phyloP scores from a whole-genome alignment of 768 basidiomycete species.

The Boletus sp. region DNA sequence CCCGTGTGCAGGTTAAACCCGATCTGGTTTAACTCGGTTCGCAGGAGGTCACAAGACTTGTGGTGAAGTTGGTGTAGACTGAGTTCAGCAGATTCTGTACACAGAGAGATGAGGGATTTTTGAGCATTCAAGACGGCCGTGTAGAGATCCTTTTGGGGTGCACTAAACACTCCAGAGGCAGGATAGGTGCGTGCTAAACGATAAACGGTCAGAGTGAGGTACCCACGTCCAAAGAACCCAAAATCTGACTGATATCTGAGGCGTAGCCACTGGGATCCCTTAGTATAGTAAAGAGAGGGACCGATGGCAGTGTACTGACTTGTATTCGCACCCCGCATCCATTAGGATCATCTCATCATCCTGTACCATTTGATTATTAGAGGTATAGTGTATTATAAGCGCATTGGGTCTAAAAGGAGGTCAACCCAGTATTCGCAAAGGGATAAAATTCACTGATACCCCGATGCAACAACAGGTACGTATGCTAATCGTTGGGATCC shows the following conservation, averaged over 20 bases:
- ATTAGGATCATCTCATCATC: slow-evolving; percentile 77
- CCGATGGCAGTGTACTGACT: slow-evolving; percentile 43
- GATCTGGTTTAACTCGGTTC: slow-evolving; percentile 69
- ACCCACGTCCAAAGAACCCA: not conserved
- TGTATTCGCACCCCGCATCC: slow-evolving; percentile 91
- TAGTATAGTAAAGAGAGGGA: not conserved
- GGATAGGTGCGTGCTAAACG: slow-evolving; percentile 81
- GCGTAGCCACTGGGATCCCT: slow-evolving; percentile 70
- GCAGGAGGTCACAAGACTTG: slow-evolving; percentile 61
- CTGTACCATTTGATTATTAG: slow-evolving; percentile 76
- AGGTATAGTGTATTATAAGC: slow-evolving; percentile 90
- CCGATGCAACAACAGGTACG: slow-evolving; percentile 95
- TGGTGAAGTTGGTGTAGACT: slow-evolving; percentile 77
- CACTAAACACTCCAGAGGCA: slow-evolving; percentile 73
- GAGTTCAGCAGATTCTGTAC: slow-evolving; percentile 52
- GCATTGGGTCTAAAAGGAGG: slow-evolving; percentile 63
- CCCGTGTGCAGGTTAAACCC: slow-evolving; percentile 42
- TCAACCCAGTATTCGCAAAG: not conserved
- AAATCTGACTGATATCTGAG: slow-evolving; percentile 79
- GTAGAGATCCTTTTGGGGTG: slow-evolving; percentile 84
- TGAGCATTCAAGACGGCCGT: slow-evolving; percentile 69
- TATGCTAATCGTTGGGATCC: slow-evolving; percentile 92
- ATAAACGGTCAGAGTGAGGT: slow-evolving; percentile 3
- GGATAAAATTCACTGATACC: slow-evolving; percentile 42
- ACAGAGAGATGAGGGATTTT: slow-evolving; percentile 60